phyloP scores from a whole-genome alignment of 1,284 basidiomycete genomes.

The Dichomitus squalens region DNA sequence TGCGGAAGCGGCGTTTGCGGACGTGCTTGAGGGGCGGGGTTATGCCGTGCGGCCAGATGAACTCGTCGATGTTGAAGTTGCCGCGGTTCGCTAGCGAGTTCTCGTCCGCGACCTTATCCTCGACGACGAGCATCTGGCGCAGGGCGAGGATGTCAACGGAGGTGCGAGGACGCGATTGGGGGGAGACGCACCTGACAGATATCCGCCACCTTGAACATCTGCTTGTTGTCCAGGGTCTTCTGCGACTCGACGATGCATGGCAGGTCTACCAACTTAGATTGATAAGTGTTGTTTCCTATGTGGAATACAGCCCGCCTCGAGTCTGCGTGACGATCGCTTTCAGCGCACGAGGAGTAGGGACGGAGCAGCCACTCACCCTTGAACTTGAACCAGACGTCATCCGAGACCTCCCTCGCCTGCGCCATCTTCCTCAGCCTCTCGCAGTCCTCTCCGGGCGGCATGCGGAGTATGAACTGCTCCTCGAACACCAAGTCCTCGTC shows the following conservation, averaged over 20 bases:
- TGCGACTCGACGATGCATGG: conserved; percentile 95
- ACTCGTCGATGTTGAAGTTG: conserved; percentile 91
- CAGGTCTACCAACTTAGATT: conserved; percentile 94
- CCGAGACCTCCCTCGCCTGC: conserved; percentile 72
- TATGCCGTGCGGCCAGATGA: conserved; percentile 96
- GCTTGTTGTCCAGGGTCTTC: conserved; percentile 95
- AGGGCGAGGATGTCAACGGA: neutral
- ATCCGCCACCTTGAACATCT: conserved; percentile 98
- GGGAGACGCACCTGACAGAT: conserved; percentile 80
- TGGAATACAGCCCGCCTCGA: conserved; percentile 92
- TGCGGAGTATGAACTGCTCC: conserved; percentile 94
- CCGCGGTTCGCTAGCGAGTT: conserved; percentile 57
- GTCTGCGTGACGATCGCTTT: conserved; percentile 50
- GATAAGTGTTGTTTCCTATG: conserved; percentile 79
- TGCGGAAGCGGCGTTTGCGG: conserved; percentile 92
- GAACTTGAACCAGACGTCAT: conserved; percentile 98
- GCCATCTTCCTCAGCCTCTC: conserved; percentile 83
- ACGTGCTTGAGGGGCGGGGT: conserved; percentile 93
- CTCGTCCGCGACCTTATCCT: conserved; percentile 75
- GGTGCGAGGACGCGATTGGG: conserved; percentile 9
- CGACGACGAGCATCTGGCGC: conserved; percentile 84
- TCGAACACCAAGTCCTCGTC: conserved; percentile 96
- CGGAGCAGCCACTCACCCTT: conserved; percentile 64
- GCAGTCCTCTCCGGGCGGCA: conserved; percentile 85
- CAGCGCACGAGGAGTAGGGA: neutral